Conservation (phyloP, 805 yeast genomes). For the Saturnispora ahearnii region DNA sequence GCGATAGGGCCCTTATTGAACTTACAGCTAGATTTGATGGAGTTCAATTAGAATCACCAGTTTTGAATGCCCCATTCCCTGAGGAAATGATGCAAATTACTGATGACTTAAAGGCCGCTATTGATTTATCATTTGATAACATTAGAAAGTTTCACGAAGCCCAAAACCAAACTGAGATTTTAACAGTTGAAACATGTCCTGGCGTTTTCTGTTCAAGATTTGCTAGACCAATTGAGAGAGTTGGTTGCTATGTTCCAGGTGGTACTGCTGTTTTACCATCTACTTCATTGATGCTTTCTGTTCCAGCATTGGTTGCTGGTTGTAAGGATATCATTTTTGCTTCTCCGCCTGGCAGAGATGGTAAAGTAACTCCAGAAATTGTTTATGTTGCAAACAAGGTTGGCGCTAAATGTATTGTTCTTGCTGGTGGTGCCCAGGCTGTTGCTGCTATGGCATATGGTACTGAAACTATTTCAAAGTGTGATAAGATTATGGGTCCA, state of each 20-base stretch:
- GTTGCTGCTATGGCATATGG: conserved; percentile 99
- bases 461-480: conserved; percentile 83
- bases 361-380: conserved; percentile 91
- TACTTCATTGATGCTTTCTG: conserved; percentile 96
- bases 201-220: conserved; percentile 94
- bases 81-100: conserved; percentile 61
- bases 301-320: conserved; percentile 97
- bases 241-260: conserved; percentile 96
- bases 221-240: conserved; percentile 88
- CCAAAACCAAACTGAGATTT: conserved; percentile 64
- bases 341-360: conserved; percentile 92
- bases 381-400: conserved; percentile 95
- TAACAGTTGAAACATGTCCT: conserved; percentile 84
- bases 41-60: conserved; percentile 62
- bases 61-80: conserved; percentile 83
- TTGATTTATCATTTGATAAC: conserved; percentile 83
- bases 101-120: conserved; percentile 69
- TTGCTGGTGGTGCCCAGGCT: conserved; percentile 99
- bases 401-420: conserved; percentile 81
- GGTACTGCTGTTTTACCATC: conserved; percentile 98
- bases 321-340: conserved; percentile 89
- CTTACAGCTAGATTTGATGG: conserved; percentile 87
- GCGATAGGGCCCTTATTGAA: conserved; percentile 85
- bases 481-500: conserved; percentile 96
- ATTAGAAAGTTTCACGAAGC: conserved; percentile 91